These are phyloP conservation scores for Cladosporium velox DNA, from an alignment of 2,329 filamentous ascomycete genomes.

Conservation along the genomic window DNA sequence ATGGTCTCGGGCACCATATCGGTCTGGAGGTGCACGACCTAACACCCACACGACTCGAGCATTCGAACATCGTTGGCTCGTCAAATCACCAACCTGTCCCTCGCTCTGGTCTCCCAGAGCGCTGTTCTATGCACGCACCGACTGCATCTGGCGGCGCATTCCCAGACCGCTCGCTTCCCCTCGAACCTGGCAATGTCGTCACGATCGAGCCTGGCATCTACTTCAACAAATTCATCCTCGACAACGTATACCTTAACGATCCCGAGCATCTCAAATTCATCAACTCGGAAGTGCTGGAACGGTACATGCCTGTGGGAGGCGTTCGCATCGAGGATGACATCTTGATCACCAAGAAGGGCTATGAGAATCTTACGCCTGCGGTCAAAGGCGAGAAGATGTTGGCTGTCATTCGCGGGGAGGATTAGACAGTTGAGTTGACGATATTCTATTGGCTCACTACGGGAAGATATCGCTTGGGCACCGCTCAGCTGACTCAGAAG, in stretches of 20 bases:
- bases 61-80: background rate
- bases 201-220: slow-evolving; percentile 92
- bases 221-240: slow-evolving; percentile 72
- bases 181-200: slow-evolving; percentile 71
- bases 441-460: background rate
- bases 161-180: background rate
- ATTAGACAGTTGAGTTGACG: background rate
- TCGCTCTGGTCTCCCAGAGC: background rate
- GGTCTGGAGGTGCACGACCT: slow-evolving; percentile 54
- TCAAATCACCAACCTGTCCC: background rate
- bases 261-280: slow-evolving; percentile 63
- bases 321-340: slow-evolving; percentile 90
- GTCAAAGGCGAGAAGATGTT: slow-evolving; percentile 54
- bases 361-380: slow-evolving; percentile 81
- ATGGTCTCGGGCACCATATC: slow-evolving; percentile 53
- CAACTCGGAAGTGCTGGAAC: slow-evolving; percentile 63
- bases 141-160: background rate
- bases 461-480: background rate
- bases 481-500: background rate
- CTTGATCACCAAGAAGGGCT: slow-evolving; percentile 73
- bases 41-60: slow-evolving; percentile 34
- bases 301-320: slow-evolving; percentile 77
- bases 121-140: background rate
- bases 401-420: slow-evolving; percentile 18
- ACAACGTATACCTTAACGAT: slow-evolving; percentile 63